Base-by-base conservation (phyloP, 2,329 filamentous ascomycete species). In the Acephala macrosclerotiorum region DNA sequence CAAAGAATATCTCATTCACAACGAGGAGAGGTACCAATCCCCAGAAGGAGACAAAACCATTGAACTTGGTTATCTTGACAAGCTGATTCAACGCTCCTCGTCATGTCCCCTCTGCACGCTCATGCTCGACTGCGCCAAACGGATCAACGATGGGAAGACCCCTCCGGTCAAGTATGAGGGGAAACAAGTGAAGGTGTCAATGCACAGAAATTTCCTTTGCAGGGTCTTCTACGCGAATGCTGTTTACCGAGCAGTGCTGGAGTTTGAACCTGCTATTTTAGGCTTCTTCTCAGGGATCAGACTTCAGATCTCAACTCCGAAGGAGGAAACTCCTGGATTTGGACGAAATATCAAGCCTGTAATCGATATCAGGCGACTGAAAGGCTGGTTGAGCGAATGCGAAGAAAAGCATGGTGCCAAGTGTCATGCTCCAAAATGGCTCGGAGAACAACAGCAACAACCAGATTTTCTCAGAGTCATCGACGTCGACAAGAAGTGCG, bases 391-490 rank as follows among this genome's bases (percentile, higher is more conserved):
- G 3, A 2, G 20, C 11, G 20, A 45, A 16, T 59, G 61, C 20
- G 33, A 59, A 22, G 42, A 33, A n/a, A 25, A 16, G 14, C 49
- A 65, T 40, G 49, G 38, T 38, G 20, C 5, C 35, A 22, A 61
- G 18, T 65, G 57, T 26, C 47, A 60, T 18, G 16, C 49, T 61
- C 58, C 55, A 6, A 42, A 42, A 29, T 65, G 61, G 61, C 40
- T 63, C 6, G 55, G 61, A 16, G 61, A 58, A 16, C 29, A 33
- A 7, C 29, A 33, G 6, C 14, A 47, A 20, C 53, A 38, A 29
- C 61, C 61, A 25, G 11, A 25, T 12, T 56, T 60, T 40, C 47
- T 66, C 29, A 55, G 42, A 35, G 53, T 67, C 16, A 67, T 67
- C 22, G 61, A 67, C 58, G 20, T 64, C 16, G 35, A 61, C 16